These are phyloP conservation scores for Malassezia equina DNA, from an alignment of 1,284 basidiomycete species.

Conservation along the genomic window DNA sequence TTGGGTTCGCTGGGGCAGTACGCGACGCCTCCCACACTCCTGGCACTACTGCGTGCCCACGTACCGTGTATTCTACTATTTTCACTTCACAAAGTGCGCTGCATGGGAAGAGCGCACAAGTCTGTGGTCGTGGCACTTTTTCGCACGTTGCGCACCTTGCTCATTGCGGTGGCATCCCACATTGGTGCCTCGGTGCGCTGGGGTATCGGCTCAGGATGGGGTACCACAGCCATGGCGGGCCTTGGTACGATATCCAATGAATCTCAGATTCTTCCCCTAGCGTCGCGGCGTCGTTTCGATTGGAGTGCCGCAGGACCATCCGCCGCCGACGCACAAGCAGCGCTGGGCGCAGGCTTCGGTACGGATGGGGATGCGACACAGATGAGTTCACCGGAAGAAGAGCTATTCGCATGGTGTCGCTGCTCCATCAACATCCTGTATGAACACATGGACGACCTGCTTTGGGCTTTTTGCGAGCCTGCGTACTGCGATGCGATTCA, in stretches of 20 bases:
- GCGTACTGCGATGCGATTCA: neutral
- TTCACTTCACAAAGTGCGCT: neutral
- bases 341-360: neutral
- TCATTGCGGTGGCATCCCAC: conserved; percentile 34
- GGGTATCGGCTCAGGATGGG: conserved; percentile 35
- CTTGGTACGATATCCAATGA: neutral
- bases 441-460: neutral
- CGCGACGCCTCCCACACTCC: conserved; percentile 17
- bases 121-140: conserved; percentile 23
- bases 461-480: neutral
- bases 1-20: conserved; percentile 22
- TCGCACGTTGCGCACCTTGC: conserved; percentile 29
- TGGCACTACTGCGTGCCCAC: conserved; percentile 15
- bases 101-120: neutral
- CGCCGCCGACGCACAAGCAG: neutral
- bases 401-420: neutral
- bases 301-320: conserved; percentile 2
- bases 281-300: neutral
- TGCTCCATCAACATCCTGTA: neutral
- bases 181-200: conserved; percentile 32
- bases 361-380: neutral
- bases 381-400: neutral
- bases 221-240: conserved; percentile 6
- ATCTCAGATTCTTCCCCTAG: neutral
- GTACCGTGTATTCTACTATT: conserved; percentile 1